Base-by-base conservation (phyloP, 2,329 filamentous ascomycete species). In the Trichoderma endophyticum region DNA sequence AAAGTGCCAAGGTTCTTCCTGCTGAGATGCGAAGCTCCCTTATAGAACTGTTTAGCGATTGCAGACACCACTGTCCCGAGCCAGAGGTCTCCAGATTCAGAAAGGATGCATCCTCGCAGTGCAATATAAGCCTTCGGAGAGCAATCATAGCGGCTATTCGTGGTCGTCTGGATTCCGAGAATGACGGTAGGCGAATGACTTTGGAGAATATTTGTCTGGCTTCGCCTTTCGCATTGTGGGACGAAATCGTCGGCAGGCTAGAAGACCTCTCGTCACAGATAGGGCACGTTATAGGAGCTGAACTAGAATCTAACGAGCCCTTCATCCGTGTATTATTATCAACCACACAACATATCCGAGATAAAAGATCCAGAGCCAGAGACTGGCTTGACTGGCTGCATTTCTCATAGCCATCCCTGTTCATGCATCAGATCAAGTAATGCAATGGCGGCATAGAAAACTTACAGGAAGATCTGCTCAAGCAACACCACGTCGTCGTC, bases 1-100 rank as follows among this genome's bases (percentile, higher is more conserved):
- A 97, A 0, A 86, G 83, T 62, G 90, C 85, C 30, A 95, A 79
- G 0, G 91, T 89, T 73, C 89, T 87, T 43, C 92, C 92, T 72
- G 95, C 92, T 48, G 92, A 92, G 76, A 98, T 88, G 36, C 95
- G 90, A 32, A 98, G 84, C 79, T 98, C 96, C 78, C 95, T 89
- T 24, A 94, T 81, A 1, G 95, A 97, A 80, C 95, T 97, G 74
- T 91, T 91, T 51, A 98, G 84, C 0, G 92, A 93, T 75, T 92
- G 89, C 5, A 98, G 83, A 77, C 94, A 95, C 88, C 93, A 95
- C 77, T 95, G 91, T 0, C 93, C 94, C 54, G 93, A 83, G 0
- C 83, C 80, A 9, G 93, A 94, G 1, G 83, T 84, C 72, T 91
- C 88, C 3, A 98, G 83, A 74, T 93, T 89, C 34, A 95, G 82